A percentile compares a stretch with the other conserved stretches of the same genome.
Evolutionary conservation across 805 yeast genomes (phyloP).

Genomic region (Scheffersomyces lignosus): DNA sequence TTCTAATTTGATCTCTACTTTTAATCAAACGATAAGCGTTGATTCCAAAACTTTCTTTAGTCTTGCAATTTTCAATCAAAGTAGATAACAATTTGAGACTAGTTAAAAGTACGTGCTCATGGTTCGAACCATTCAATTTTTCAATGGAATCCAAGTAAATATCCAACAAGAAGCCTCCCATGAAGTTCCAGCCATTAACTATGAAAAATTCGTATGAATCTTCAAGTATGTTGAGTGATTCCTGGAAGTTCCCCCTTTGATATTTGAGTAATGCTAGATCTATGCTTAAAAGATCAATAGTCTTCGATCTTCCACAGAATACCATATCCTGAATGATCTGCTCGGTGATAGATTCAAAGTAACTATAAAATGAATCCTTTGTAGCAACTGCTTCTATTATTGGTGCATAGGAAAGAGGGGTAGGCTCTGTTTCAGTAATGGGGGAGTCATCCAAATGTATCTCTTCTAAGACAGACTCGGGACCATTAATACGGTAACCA

Average conservation of each 20-base stretch:
- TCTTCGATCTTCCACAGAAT: constrained; percentile 53
- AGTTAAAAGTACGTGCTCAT: constrained; percentile 33
- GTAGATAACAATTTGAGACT: constrained; percentile 42
- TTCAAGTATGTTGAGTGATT: constrained; percentile 62
- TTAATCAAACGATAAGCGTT: constrained; percentile 27
- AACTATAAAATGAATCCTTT: constrained; percentile 19
- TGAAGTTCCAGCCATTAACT: constrained; percentile 69
- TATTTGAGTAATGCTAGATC: constrained; percentile 76
- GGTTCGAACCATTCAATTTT: constrained; percentile 26
- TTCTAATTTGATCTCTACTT: constrained; percentile 12
- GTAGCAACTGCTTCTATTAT: constrained; percentile 11
- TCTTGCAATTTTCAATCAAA: constrained; percentile 15
- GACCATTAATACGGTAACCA: constrained; percentile 20
- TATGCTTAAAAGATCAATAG: constrained; percentile 71
- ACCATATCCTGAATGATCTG: constrained; percentile 54
- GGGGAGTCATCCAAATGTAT: constrained; percentile 15
- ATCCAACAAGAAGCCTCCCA: constrained; percentile 66
- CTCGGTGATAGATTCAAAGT: constrained; percentile 56
- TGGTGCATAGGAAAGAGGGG: constrained; percentile 13
- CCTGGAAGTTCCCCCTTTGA: constrained; percentile 53
- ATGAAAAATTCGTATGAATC: constrained; percentile 70
- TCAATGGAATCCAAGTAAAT: constrained; percentile 70
- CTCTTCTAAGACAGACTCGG: constrained; percentile 21
- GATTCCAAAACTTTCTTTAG: constrained; percentile 19
- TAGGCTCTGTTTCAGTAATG: neutral